Percentiles rank a stretch among this genome's conserved stretches.
phyloP scores from a whole-genome alignment of 139 green algal species.

The Astrephomene gubernaculifera region DNA sequence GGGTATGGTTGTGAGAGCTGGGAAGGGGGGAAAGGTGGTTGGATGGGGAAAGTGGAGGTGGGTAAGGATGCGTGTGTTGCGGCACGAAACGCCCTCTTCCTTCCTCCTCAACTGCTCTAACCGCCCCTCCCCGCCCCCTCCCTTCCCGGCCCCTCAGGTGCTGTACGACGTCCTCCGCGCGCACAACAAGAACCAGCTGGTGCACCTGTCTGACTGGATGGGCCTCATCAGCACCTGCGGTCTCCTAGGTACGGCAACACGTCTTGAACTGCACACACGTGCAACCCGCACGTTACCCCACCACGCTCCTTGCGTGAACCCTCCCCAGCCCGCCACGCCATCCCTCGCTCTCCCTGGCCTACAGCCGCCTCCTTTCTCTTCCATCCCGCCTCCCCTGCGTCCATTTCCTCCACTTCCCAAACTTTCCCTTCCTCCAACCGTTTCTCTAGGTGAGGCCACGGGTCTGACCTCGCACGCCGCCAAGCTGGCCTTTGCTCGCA shows the following conservation, averaged over 20 bases:
- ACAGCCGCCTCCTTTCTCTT: background rate
- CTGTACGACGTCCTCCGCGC: slow-evolving; percentile 13
- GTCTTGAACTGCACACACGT: no score
- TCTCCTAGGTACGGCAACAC: slow-evolving; percentile 6
- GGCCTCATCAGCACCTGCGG: slow-evolving; percentile 1
- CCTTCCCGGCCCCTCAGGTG: background rate
- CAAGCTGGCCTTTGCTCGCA: slow-evolving; percentile 31
- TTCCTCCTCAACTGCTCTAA: background rate
- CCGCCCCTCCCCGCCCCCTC: background rate
- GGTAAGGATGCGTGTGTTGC: background rate
- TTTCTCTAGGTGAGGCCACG: slow-evolving; percentile 11
- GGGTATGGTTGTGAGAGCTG: background rate
- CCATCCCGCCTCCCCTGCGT: background rate
- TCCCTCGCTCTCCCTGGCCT: no score
- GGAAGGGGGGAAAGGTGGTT: background rate
- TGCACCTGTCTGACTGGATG: slow-evolving; percentile 37
- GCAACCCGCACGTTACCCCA: no score
- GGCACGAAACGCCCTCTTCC: background rate
- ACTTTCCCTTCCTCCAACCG: background rate
- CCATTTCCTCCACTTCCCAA: background rate
- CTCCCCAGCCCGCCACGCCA: no score
- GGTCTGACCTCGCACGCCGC: slow-evolving; percentile 12
- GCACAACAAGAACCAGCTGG: slow-evolving; percentile 8
- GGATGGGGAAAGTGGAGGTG: background rate
- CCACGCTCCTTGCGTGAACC: no score